Percentiles rank a stretch among this genome's conserved stretches.
These are phyloP conservation scores for Cyathus striatus DNA, from an alignment of 768 basidiomycete genomes.

Conservation along the genomic window DNA sequence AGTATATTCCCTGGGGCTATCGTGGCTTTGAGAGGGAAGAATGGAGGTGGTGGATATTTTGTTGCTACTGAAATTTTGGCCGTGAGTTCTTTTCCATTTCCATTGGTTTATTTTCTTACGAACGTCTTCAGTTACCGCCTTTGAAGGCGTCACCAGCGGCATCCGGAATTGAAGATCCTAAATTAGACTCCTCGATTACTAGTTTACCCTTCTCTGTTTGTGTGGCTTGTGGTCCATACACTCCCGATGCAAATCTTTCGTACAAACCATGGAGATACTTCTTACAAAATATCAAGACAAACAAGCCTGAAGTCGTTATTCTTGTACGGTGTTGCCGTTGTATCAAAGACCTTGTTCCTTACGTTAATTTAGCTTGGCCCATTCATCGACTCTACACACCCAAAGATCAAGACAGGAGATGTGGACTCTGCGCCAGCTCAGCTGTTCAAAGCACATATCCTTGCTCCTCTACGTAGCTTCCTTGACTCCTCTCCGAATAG, in stretches of 20 bases:
- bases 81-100: conserved; percentile 39
- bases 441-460: conserved; percentile 66
- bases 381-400: conserved; percentile 79
- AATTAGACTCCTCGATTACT: conserved; percentile 32
- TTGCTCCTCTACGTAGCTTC: conserved; percentile 49
- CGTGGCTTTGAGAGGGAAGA: conserved; percentile 80
- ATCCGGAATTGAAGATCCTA: conserved; percentile 18
- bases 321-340: too few relatives aligned
- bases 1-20: conserved; percentile 89
- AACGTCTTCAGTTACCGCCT: conserved; percentile 53
- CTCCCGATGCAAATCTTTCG: conserved; percentile 67
- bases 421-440: conserved; percentile 55
- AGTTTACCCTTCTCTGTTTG: conserved; percentile 55
- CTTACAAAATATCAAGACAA: conserved; percentile 50
- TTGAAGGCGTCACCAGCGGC: conserved; percentile 36
- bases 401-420: conserved; percentile 71
- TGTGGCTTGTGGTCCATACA: conserved; percentile 85
- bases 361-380: conserved; percentile 76
- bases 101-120: neutral
- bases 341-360: too few relatives aligned
- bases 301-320: conserved; percentile 72
- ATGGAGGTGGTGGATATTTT: conserved; percentile 89
- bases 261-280: conserved; percentile 70
- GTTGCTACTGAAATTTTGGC: conserved; percentile 75
- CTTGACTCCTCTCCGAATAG: conserved; percentile 62